These are phyloP conservation scores for Aspergillus hortae DNA, from an alignment of 2,329 filamentous ascomycete genomes.

Conservation along the genomic window DNA sequence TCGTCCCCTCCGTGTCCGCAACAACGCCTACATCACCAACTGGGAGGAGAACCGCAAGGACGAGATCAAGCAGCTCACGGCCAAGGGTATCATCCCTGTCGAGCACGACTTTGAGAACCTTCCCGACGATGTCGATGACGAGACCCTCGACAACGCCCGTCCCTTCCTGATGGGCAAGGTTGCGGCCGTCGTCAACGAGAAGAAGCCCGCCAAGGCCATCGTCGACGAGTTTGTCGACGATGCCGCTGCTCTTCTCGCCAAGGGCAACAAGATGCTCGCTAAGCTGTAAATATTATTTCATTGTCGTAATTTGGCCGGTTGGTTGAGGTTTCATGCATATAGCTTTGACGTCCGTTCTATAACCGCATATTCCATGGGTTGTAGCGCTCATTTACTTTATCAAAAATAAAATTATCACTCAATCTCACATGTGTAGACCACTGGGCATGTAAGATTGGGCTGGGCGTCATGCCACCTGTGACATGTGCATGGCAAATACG, in stretches of 20 bases:
- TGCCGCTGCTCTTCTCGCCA: slow-evolving; percentile 67
- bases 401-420: slow-evolving; percentile 1
- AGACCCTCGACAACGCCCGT: slow-evolving; percentile 84
- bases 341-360: slow-evolving; percentile 1
- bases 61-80: slow-evolving; percentile 89
- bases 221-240: slow-evolving; percentile 91
- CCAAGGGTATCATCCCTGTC: slow-evolving; percentile 87
- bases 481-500: too few species aligned
- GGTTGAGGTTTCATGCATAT: slow-evolving; percentile 1
- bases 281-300: slow-evolving; percentile 59
- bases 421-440: background rate
- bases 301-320: background rate
- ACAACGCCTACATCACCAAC: slow-evolving; percentile 88
- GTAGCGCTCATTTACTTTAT: background rate
- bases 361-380: background rate
- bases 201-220: slow-evolving; percentile 84
- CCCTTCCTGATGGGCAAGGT: slow-evolving; percentile 97
- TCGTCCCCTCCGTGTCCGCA: slow-evolving; percentile 87
- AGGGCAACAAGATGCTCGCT: slow-evolving; percentile 63
- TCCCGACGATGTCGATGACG: slow-evolving; percentile 68
- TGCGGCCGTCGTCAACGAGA: slow-evolving; percentile 87
- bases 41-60: slow-evolving; percentile 89
- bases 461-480: background rate
- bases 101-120: slow-evolving; percentile 91
- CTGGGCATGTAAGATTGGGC: background rate